Conservation (phyloP, 345 rosid genomes). For the Nasturtium officinale region DNA sequence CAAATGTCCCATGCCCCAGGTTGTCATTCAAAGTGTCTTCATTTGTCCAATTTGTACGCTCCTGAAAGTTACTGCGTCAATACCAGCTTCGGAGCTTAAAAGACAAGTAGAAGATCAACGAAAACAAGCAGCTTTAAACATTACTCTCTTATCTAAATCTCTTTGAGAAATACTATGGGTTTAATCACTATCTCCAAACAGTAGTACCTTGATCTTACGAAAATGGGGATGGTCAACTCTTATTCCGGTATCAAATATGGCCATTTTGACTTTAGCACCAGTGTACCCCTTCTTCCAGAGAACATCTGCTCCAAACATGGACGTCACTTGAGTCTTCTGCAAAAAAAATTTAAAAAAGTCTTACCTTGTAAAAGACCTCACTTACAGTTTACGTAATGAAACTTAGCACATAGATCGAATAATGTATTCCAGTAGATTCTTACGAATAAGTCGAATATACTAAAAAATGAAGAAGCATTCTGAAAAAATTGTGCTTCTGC, state of each 20-base stretch:
- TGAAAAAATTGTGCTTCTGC: too few relatives aligned
- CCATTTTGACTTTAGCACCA: slow-evolving; percentile 96
- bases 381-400: slow-evolving; percentile 5
- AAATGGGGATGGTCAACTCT: slow-evolving; percentile 93
- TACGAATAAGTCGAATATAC: not conserved
- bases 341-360: slow-evolving; percentile 12
- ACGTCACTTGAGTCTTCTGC: slow-evolving; percentile 91
- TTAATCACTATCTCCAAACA: slow-evolving; percentile 13
- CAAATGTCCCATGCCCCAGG: slow-evolving; percentile 99
- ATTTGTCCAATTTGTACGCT: slow-evolving; percentile 97
- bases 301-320: slow-evolving; percentile 88
- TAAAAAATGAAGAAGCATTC: too few relatives aligned
- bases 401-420: not conserved
- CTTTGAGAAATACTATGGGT: not conserved
- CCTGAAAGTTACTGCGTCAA: slow-evolving; percentile 58
- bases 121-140: not conserved
- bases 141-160: not conserved
- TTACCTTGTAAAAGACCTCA: slow-evolving; percentile 18
- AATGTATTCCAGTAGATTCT: too few relatives aligned
- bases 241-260: slow-evolving; percentile 96
- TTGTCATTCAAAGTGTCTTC: slow-evolving; percentile 97
- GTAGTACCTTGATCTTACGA: slow-evolving; percentile 83
- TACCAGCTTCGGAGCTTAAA: slow-evolving; percentile 41
- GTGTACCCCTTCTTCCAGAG: slow-evolving; percentile 93
- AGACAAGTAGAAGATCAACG: slow-evolving; percentile 1